Percentiles rank a stretch among this genome's conserved stretches.
These are phyloP conservation scores for Boletus vermiculosoides DNA, from an alignment of 768 basidiomycete species.

Conservation along the genomic window DNA sequence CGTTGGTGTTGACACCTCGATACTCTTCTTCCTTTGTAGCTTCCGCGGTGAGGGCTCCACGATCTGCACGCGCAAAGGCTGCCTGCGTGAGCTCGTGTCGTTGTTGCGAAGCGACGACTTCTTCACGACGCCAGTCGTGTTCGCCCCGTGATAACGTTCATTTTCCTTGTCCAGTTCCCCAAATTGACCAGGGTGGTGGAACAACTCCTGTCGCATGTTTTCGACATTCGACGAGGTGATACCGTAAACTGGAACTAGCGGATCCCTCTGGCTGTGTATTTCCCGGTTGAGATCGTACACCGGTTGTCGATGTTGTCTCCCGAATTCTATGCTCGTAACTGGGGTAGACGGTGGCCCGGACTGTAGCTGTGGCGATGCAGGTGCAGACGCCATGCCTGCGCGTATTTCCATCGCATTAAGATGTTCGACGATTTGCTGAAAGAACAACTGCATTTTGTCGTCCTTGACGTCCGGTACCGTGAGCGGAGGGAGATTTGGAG, in stretches of 20 bases:
- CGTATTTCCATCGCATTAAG: conserved; percentile 70
- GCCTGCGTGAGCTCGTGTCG: conserved; percentile 15
- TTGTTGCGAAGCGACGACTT: conserved; percentile 46
- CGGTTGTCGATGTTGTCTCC: conserved; percentile 6
- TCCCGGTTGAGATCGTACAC: conserved; percentile 2
- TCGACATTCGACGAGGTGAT: conserved; percentile 11
- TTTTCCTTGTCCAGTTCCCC: conserved; percentile 63
- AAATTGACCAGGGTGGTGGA: conserved; percentile 10
- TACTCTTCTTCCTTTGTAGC: conserved; percentile 31
- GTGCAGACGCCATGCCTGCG: conserved; percentile 29
- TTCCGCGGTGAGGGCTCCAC: conserved; percentile 47
- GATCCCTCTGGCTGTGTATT: conserved; percentile 34
- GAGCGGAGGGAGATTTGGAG: conserved; percentile 45
- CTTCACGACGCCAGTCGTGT: conserved; percentile 29
- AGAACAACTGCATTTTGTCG: conserved; percentile 77
- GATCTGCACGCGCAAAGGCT: conserved; percentile 47
- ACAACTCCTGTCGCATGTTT: background rate
- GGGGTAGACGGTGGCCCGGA: conserved; percentile 12
- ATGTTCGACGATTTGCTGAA: conserved; percentile 80
- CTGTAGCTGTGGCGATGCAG: conserved; percentile 17
- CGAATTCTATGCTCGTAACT: conserved; percentile 20
- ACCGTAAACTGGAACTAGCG: conserved; percentile 27
- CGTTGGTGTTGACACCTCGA: conserved; percentile 18
- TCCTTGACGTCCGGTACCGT: conserved; percentile 72
- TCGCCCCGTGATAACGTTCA: conserved; percentile 1